Percentiles rank a stretch among this genome's conserved stretches.
These are phyloP conservation scores for Boletus rubropictus DNA, from an alignment of 768 basidiomycete genomes.

Conservation along the genomic window DNA sequence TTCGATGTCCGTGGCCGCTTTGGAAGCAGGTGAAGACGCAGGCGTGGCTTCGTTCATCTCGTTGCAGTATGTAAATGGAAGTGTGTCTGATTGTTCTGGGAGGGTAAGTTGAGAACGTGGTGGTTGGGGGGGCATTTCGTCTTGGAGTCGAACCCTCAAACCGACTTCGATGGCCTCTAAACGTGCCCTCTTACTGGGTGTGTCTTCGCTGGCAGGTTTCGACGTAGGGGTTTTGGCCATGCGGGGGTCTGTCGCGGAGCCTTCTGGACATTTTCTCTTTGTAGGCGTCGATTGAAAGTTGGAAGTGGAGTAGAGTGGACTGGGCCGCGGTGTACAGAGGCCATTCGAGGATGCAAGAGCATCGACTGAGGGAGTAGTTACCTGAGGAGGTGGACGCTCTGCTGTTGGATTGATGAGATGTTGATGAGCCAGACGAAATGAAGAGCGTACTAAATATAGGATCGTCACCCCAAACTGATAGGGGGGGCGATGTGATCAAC, in stretches of 20 bases:
- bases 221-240: not conserved
- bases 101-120: not conserved
- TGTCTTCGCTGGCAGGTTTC: not conserved
- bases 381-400: not conserved
- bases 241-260: not conserved
- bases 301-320: not conserved
- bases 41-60: not conserved
- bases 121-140: not conserved
- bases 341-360: not conserved
- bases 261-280: slow-evolving; percentile 5
- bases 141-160: slow-evolving; percentile 1
- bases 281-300: not conserved
- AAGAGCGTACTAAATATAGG: slow-evolving; percentile 10
- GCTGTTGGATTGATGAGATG: slow-evolving; percentile 2
- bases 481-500: not conserved
- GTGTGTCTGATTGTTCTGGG: not conserved
- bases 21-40: not conserved
- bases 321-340: slow-evolving; percentile 1
- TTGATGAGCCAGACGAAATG: not conserved
- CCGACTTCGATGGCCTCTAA: slow-evolving; percentile 11
- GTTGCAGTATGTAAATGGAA: slow-evolving; percentile 15
- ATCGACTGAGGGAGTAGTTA: not conserved
- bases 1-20: not conserved
- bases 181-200: slow-evolving; percentile 1
- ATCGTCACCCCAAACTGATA: slow-evolving; percentile 32